Evolutionary conservation across 306 rosid species (phyloP).

Genomic region (Neltuma alba): DNA sequence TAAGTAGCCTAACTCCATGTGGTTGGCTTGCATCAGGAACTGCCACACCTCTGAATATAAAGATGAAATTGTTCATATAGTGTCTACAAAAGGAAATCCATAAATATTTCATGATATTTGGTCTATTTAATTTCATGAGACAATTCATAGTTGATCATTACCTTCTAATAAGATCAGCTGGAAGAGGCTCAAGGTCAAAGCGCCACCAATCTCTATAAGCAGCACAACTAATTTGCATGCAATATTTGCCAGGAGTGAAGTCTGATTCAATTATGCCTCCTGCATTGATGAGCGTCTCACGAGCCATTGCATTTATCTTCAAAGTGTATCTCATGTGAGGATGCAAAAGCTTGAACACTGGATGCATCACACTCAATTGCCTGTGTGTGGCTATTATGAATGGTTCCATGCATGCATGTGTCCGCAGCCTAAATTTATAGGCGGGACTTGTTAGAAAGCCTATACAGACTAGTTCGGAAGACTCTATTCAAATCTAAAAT

Average conservation of each 20-base stretch:
- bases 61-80: neutral
- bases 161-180: constrained; percentile 48
- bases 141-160: neutral
- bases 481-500: too few species aligned
- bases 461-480: too few species aligned
- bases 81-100: neutral
- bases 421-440: constrained; percentile 48
- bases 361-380: constrained; percentile 45
- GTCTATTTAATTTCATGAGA: too few species aligned
- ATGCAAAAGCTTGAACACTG: constrained; percentile 41
- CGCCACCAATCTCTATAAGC: constrained; percentile 50
- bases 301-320: constrained; percentile 47
- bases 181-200: constrained; percentile 47
- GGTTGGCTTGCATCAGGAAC: constrained; percentile 41
- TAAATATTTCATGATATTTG: neutral
- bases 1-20: constrained; percentile 37
- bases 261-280: constrained; percentile 46
- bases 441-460: too few species aligned
- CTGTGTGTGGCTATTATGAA: constrained; percentile 45
- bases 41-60: constrained; percentile 41
- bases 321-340: constrained; percentile 45
- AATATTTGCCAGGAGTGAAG: constrained; percentile 34
- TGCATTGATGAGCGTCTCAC: constrained; percentile 45
- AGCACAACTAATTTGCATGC: constrained; percentile 34
- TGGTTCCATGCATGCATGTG: constrained; percentile 50